These are phyloP conservation scores for Pseudodiploospora longispora DNA, from an alignment of 2,329 filamentous ascomycete species.

Conservation along the genomic window DNA sequence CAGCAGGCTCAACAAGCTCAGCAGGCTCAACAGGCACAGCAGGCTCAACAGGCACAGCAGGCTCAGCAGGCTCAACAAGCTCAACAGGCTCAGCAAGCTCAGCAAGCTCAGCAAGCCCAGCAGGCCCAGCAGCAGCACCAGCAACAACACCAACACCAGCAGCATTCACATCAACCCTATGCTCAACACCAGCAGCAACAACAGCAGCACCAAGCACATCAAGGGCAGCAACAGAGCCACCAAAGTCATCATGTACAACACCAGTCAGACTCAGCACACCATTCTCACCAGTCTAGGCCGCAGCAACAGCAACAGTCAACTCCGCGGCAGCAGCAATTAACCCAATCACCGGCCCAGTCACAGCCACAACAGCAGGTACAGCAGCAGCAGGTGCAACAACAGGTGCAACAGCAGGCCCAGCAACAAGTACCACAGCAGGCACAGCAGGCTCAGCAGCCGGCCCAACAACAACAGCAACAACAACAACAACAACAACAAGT, in stretches of 20 bases:
- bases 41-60: slow-evolving; percentile 16
- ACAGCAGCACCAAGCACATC: slow-evolving; percentile 16
- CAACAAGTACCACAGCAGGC: slow-evolving; percentile 18
- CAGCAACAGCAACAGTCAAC: slow-evolving; percentile 14
- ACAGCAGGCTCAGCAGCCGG: slow-evolving; percentile 16
- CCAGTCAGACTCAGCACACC: slow-evolving; percentile 1
- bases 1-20: slow-evolving; percentile 17
- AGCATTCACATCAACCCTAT: slow-evolving; percentile 14
- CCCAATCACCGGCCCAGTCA: slow-evolving; percentile 2
- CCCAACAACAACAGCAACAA: slow-evolving; percentile 16
- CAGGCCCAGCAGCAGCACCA: slow-evolving; percentile 18
- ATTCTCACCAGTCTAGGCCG: slow-evolving; percentile 12
- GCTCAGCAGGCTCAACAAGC: slow-evolving; percentile 8
- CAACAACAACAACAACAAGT: slow-evolving; percentile 21
- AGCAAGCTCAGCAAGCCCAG: slow-evolving; percentile 12
- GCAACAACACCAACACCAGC: slow-evolving; percentile 20
- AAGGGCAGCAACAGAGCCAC: slow-evolving; percentile 12
- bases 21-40: slow-evolving; percentile 21
- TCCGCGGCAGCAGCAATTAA: slow-evolving; percentile 3
- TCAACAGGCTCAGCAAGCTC: slow-evolving; percentile 12
- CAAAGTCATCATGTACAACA: slow-evolving; percentile 6
- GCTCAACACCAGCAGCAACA: slow-evolving; percentile 19
- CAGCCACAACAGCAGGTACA: slow-evolving; percentile 14
- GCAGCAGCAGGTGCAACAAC: slow-evolving; percentile 15
- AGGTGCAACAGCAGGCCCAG: slow-evolving; percentile 15